A percentile compares a stretch with the other conserved stretches of the same genome.
Conservation (phyloP, 371 early-diverging fungal genomes). For the Ordospora pajunii region DNA sequence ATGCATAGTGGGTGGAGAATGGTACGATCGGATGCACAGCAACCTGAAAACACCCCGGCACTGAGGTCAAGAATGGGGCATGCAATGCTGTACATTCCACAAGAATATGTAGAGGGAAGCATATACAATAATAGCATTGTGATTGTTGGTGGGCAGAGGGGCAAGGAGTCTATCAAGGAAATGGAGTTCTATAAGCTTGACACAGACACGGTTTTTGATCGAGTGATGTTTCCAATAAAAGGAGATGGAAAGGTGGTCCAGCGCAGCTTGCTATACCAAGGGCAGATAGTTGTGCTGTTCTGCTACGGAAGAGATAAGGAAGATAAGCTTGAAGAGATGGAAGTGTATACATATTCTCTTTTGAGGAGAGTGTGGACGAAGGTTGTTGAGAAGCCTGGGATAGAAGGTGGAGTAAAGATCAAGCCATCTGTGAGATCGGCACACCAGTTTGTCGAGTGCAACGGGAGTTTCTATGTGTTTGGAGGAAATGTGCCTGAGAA, state of each 20-base stretch:
- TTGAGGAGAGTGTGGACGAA: neutral
- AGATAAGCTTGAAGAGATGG: neutral
- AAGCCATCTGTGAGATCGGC: slow-evolving; percentile 10
- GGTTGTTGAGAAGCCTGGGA: neutral
- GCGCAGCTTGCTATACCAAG: neutral
- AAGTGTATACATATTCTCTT: slow-evolving; percentile 9
- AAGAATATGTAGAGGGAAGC: neutral
- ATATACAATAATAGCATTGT: neutral
- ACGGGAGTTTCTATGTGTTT: slow-evolving; percentile 8
- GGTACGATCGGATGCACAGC: neutral
- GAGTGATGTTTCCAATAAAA: slow-evolving; percentile 6
- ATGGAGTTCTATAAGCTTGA: slow-evolving; percentile 21
- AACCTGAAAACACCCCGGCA: neutral
- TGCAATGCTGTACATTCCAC: slow-evolving; percentile 5
- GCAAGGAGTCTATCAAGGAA: slow-evolving; percentile 12
- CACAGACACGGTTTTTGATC: slow-evolving; percentile 9
- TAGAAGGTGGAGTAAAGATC: neutral
- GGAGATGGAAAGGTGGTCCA: neutral
- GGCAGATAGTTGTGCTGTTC: slow-evolving; percentile 15
- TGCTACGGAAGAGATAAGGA: slow-evolving; percentile 15
- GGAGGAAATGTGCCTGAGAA: slow-evolving; percentile 26
- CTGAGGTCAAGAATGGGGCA: slow-evolving; percentile 35
- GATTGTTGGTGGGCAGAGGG: slow-evolving; percentile 29
- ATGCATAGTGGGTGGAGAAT: neutral
- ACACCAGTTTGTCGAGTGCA: slow-evolving; percentile 17